Conservation (phyloP, 257 asterid species). For the Linaria vulgaris region DNA sequence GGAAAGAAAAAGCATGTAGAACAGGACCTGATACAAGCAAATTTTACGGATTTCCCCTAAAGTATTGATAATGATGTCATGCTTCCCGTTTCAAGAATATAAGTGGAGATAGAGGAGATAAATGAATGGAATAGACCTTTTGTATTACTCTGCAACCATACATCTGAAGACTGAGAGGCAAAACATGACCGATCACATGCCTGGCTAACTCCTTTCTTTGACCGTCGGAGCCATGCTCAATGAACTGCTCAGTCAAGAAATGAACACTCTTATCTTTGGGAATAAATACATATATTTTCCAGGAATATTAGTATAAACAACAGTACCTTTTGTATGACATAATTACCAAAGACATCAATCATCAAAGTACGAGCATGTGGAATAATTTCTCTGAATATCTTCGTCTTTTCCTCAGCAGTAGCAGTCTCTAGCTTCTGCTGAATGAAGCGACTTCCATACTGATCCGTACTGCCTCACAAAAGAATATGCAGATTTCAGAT, state of each 20-base stretch:
- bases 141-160: constrained; percentile 98
- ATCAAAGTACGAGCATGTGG: constrained; percentile 72
- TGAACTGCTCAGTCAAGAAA: constrained; percentile 53
- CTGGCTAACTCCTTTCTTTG: constrained; percentile 75
- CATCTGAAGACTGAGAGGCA: constrained; percentile 87
- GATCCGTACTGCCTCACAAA: constrained; percentile 66
- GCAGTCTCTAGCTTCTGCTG: constrained; percentile 94
- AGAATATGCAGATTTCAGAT: constrained; percentile 9
- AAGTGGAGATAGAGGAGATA: constrained; percentile 2
- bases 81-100: constrained; percentile 14
- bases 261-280: constrained; percentile 7
- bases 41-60: not conserved
- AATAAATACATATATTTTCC: constrained; percentile 3
- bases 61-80: not conserved
- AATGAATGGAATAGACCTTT: constrained; percentile 53
- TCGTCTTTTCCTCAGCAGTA: constrained; percentile 59
- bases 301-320: not conserved
- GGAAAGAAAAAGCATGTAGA: not conserved
- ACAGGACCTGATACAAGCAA: not conserved
- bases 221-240: constrained; percentile 79
- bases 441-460: constrained; percentile 86
- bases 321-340: constrained; percentile 84
- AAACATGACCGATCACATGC: constrained; percentile 75
- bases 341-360: constrained; percentile 89
- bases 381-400: constrained; percentile 60